Evolutionary conservation across 2,329 filamentous ascomycete species (phyloP), one percentile per base, ranked within the genome.

Genomic region (Diaporthe vexans): DNA sequence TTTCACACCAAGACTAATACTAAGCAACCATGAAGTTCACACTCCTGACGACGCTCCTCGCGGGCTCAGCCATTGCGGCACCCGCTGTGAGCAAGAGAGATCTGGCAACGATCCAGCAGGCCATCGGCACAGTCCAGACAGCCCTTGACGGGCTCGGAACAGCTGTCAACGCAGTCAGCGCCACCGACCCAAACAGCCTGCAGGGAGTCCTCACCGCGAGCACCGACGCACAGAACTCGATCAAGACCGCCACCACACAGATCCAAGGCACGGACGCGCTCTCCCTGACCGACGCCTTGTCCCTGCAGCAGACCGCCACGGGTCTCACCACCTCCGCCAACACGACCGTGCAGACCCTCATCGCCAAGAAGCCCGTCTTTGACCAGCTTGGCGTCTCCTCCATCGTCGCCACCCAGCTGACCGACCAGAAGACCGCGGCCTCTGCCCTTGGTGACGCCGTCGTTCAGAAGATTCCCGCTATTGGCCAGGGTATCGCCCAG

Each of bases 131-230:
- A 35, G 73, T 75, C 21, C 73, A 75, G 46, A 70, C 56, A 40
- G 51, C 73, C 6, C 63, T 73, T 29, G 57, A 65, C 24, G 26
- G 68, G 54, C 73, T 75, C 57, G 73, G 71, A 26, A 75, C 71
- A n/a, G 73, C 73, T 2, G 73, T 75, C 48, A 21, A 75, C 46
- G 71, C 57, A 48, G 73, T 75, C 70, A 70, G 48, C 40, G 73
- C 71, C 17, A 61, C 51, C 10, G 73, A 75, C 48, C 71, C 73
- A 13, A 75, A 61, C 37, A 48, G 91, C 81, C 84, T 93, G 9
- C 91, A 91, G 82, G 86, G 91, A 75, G 81, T 86, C 65, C 83
- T 83, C 72, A 77, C 74, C 4, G 76, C 77, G 9, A 73, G 79
- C 29, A 77, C 76, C 40, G 13, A 67, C 48, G 43, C 74, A 35